Evolutionary conservation across 2,329 filamentous ascomycete species (phyloP).

Genomic region (Aotearoamyces nothofagi): DNA sequence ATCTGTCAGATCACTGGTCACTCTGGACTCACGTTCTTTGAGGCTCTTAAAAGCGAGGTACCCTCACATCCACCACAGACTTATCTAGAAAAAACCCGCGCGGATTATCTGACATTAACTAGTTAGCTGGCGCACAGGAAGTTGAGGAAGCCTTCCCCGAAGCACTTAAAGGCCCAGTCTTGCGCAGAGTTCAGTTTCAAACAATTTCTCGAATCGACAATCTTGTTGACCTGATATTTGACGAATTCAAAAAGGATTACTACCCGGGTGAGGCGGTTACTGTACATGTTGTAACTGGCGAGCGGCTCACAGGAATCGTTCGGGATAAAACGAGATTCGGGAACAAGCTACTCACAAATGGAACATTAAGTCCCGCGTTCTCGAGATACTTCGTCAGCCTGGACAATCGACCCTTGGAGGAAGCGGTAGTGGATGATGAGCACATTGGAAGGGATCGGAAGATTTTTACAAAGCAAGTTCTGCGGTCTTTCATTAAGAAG

Average conservation of each 20-base stretch:
- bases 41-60: conserved; percentile 85
- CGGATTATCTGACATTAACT: too few species aligned
- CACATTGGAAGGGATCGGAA: conserved; percentile 80
- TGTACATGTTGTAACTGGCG: conserved; percentile 53
- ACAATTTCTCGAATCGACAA: conserved; percentile 82
- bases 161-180: conserved; percentile 74
- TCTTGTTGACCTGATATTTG: conserved; percentile 50
- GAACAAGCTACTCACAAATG: conserved; percentile 46
- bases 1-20: conserved; percentile 95
- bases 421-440: conserved; percentile 65
- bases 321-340: conserved; percentile 75
- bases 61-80: too few species aligned
- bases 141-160: conserved; percentile 89
- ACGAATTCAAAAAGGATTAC: conserved; percentile 78
- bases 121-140: conserved; percentile 70
- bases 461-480: conserved; percentile 84
- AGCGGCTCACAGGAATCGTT: conserved; percentile 58
- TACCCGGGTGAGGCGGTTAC: conserved; percentile 79
- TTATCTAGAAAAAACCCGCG: too few species aligned
- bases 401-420: conserved; percentile 49
- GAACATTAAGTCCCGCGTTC: conserved; percentile 53
- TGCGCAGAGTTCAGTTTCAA: conserved; percentile 84
- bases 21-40: conserved; percentile 81
- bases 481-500: conserved; percentile 89
- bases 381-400: conserved; percentile 72